Base-by-base conservation (phyloP, 2,329 filamentous ascomycete genomes). In the Aspergillus amoenus region DNA sequence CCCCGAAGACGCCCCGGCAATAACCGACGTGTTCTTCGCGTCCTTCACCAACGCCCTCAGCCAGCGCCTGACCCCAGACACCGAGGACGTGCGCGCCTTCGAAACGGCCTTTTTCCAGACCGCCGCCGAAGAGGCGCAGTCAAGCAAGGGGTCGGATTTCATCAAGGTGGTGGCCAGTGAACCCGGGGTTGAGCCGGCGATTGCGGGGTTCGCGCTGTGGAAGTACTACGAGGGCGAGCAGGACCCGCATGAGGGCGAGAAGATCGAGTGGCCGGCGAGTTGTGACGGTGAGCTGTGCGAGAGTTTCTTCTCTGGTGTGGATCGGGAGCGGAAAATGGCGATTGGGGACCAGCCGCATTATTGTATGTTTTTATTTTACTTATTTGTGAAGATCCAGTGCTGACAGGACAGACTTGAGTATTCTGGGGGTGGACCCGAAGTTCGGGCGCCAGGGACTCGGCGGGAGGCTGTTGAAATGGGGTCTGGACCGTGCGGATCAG, bases 141-240 rank as follows among this genome's bases (percentile, higher is more conserved):
- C 50, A 7, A 21, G 34, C 3, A 32, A 12, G 11, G 39, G 9
- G 5, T 18, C 9, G 2, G 22, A 27, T 32, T 32, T 61, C 6
- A 17, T 55, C 21, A 61, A 57, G n/a, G 37, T 57, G 1, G 56
- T 58, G 8, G 48, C 24, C 21, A 21, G 21, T 21, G 21, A 21
- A 21, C 21, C 21, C 21, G 21, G 21, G 21, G 21, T 21, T 21
- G 21, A 21, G 21, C 21, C 52, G 1, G 32, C 39, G 0, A 52
- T 61, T 22, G 59, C 53, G 2, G 59, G 49, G 4, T 61, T 59
- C 22, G 56, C 59, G 4, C 27, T 48, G 5, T 61, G 59, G 59
- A 41, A 40, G 17, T 30, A 55, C 8, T 40, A 39, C 50, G 37
- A 46, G 5, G 15, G 30, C 12, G 22, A 39, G 4, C 15, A 41